These are phyloP conservation scores for Fraxinus dipetala DNA, from an alignment of 305 asterid genomes.

Conservation along the genomic window DNA sequence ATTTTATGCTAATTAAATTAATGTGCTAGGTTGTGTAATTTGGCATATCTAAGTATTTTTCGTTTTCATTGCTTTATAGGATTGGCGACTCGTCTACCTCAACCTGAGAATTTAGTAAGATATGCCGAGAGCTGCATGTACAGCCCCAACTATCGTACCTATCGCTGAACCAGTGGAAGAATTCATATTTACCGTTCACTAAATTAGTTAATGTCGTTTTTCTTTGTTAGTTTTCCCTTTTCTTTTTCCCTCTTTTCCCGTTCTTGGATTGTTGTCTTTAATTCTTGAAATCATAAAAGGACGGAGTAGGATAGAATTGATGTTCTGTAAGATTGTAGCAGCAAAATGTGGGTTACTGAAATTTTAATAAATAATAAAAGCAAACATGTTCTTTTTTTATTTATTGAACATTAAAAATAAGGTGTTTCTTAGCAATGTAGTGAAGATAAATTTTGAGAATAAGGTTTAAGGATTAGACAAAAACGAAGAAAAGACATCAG, in stretches of 20 bases:
- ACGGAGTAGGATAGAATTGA: neutral
- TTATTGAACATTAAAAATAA: neutral
- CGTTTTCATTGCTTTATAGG: neutral
- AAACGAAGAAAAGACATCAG: neutral
- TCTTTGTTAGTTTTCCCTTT: neutral
- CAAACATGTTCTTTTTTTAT: neutral
- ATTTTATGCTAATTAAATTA: neutral
- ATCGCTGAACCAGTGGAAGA: neutral
- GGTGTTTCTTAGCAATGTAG: neutral
- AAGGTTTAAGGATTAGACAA: neutral
- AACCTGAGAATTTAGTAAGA: neutral
- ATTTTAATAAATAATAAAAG: neutral
- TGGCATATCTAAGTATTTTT: neutral
- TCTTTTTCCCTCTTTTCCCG: neutral
- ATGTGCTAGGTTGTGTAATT: neutral
- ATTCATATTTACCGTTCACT: neutral
- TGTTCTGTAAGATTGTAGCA: neutral
- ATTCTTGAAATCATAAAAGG: neutral
- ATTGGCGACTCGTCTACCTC: neutral
- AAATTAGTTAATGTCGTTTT: neutral
- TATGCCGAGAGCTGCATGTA: neutral
- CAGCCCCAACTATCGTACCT: neutral
- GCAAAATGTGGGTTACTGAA: neutral
- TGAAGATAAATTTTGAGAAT: neutral
- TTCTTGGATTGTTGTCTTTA: neutral